These are phyloP conservation scores for Megacollybia platyphylla DNA, from an alignment of 1,284 basidiomycete genomes.

Conservation along the genomic window DNA sequence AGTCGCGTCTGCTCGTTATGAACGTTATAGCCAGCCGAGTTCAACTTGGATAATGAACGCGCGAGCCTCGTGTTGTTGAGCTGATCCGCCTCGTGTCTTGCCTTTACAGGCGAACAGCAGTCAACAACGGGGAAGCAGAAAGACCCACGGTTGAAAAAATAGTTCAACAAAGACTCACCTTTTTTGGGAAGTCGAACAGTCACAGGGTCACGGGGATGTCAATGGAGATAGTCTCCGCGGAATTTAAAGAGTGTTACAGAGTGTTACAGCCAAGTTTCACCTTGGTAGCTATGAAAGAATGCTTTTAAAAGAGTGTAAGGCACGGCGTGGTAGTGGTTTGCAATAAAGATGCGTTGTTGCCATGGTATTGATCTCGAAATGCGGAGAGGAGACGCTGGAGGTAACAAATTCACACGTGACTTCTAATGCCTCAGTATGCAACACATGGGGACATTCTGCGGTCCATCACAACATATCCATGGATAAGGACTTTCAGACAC, in stretches of 20 bases:
- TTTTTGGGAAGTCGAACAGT: too few relatives aligned
- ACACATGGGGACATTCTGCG: slow-evolving; percentile 26
- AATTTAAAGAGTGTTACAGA: too few relatives aligned
- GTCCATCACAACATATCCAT: slow-evolving; percentile 37
- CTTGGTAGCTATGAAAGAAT: too few relatives aligned
- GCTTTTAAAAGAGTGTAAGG: too few relatives aligned
- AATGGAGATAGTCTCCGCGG: too few relatives aligned
- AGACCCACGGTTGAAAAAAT: background rate
- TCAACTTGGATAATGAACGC: slow-evolving; percentile 15
- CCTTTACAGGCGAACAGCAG: slow-evolving; percentile 15
- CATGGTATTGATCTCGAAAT: too few relatives aligned
- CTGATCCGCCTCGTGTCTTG: slow-evolving; percentile 29
- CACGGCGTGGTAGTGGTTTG: too few relatives aligned
- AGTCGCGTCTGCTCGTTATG: slow-evolving; percentile 4
- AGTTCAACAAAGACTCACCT: too few relatives aligned
- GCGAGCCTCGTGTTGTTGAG: slow-evolving; percentile 27
- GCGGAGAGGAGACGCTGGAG: too few relatives aligned
- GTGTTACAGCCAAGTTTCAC: too few relatives aligned
- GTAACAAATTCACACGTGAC: background rate
- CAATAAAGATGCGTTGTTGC: too few relatives aligned
- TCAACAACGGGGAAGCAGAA: slow-evolving; percentile 10
- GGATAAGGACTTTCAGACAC: slow-evolving; percentile 55
- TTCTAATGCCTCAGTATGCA: slow-evolving; percentile 19
- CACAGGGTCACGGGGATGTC: too few relatives aligned
- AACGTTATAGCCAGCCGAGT: slow-evolving; percentile 13